These are phyloP conservation scores for Asterophora lycoperdoides DNA, from an alignment of 768 basidiomycete species.

Conservation along the genomic window DNA sequence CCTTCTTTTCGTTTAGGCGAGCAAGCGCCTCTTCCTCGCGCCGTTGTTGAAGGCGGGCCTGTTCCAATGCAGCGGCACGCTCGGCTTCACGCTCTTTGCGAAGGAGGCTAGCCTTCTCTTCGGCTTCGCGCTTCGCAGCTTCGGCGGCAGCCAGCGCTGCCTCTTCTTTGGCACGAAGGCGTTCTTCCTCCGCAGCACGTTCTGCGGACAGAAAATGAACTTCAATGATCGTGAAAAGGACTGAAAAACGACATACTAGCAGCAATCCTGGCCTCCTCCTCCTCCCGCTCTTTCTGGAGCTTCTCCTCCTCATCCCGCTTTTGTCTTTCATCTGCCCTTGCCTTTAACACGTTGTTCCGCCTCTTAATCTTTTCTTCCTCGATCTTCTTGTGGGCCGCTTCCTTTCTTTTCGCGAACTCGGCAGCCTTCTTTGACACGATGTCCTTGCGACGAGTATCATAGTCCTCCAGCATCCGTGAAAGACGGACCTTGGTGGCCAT, in stretches of 20 bases:
- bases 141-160: slow-evolving; percentile 44
- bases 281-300: slow-evolving; percentile 43
- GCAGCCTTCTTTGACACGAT: slow-evolving; percentile 56
- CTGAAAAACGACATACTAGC: slow-evolving; percentile 39
- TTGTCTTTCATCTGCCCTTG: slow-evolving; percentile 54
- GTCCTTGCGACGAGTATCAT: slow-evolving; percentile 43
- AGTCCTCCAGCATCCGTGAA: slow-evolving; percentile 70
- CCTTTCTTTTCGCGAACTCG: slow-evolving; percentile 60
- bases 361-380: slow-evolving; percentile 82
- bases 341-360: slow-evolving; percentile 49
- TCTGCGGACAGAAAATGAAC: slow-evolving; percentile 29
- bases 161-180: slow-evolving; percentile 43
- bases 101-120: slow-evolving; percentile 47
- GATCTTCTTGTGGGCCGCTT: slow-evolving; percentile 61
- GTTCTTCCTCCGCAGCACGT: slow-evolving; percentile 52
- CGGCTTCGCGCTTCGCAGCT: slow-evolving; percentile 56
- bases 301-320: slow-evolving; percentile 37
- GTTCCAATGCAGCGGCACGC: slow-evolving; percentile 47
- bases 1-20: slow-evolving; percentile 39
- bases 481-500: slow-evolving; percentile 75
- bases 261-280: slow-evolving; percentile 45
- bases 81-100: slow-evolving; percentile 52
- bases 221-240: neutral
- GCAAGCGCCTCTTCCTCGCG: slow-evolving; percentile 65
- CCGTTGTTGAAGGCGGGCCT: slow-evolving; percentile 54